phyloP scores from a whole-genome alignment of 2,329 filamentous ascomycete genomes.

The Botrytis galanthina region DNA sequence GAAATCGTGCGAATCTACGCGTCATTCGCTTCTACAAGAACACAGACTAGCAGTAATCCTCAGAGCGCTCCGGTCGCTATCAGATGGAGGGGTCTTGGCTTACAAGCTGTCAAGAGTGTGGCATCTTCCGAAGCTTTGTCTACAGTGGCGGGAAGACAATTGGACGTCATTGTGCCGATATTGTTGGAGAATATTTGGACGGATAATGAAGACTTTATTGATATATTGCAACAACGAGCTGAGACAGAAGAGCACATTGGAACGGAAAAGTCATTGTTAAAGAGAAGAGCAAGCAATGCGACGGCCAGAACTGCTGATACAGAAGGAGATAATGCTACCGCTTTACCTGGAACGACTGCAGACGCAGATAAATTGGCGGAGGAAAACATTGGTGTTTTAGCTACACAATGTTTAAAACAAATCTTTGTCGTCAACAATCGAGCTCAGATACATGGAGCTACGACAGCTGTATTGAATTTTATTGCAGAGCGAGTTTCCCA shows the following conservation, averaged over 20 bases:
- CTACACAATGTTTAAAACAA: conserved; percentile 80
- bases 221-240: conserved; percentile 64
- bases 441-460: conserved; percentile 76
- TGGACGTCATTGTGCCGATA: conserved; percentile 76
- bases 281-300: conserved; percentile 73
- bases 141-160: conserved; percentile 71
- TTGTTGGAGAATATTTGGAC: conserved; percentile 85
- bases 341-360: conserved; percentile 75
- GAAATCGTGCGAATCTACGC: conserved; percentile 79
- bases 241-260: conserved; percentile 67
- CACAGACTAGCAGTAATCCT: conserved; percentile 49
- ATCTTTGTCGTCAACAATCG: conserved; percentile 82
- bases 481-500: conserved; percentile 59
- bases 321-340: conserved; percentile 61
- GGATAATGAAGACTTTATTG: conserved; percentile 66
- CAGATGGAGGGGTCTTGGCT: conserved; percentile 71
- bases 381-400: conserved; percentile 80
- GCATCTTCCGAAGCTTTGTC: conserved; percentile 77
- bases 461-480: conserved; percentile 70
- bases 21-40: conserved; percentile 68
- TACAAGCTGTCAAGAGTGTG: conserved; percentile 77
- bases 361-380: conserved; percentile 90
- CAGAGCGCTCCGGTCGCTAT: conserved; percentile 72
- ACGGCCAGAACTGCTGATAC: conserved; percentile 73
- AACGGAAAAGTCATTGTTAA: conserved; percentile 56